A percentile compares a stretch with the other conserved stretches of the same genome.
Conservation (phyloP, 805 yeast species). For the Zygoascus ofunaensis region DNA sequence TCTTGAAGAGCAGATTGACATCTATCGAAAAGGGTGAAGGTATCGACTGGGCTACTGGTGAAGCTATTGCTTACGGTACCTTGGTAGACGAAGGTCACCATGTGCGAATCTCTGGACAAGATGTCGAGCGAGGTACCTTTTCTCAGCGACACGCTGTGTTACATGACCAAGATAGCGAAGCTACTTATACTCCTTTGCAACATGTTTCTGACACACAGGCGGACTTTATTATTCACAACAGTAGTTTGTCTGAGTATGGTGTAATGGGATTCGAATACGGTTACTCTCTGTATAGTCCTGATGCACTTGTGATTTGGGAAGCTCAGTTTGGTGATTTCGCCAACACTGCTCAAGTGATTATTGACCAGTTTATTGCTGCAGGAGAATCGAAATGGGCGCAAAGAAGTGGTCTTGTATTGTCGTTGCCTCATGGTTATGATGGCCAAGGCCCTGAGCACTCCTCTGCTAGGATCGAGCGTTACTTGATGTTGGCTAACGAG, state of each 20-base stretch:
- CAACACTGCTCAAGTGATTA: constrained; percentile 95
- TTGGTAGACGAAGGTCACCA: constrained; percentile 88
- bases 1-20: constrained; percentile 78
- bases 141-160: constrained; percentile 98
- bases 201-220: constrained; percentile 74
- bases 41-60: constrained; percentile 99
- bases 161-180: constrained; percentile 88
- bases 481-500: constrained; percentile 90
- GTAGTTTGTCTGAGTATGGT: constrained; percentile 97
- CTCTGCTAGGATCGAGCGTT: constrained; percentile 94
- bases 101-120: constrained; percentile 97
- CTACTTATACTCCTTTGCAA: constrained; percentile 76
- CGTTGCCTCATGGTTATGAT: constrained; percentile 98
- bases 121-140: constrained; percentile 99
- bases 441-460: constrained; percentile 99
- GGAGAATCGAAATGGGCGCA: constrained; percentile 99
- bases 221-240: constrained; percentile 74
- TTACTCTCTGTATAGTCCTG: constrained; percentile 95
- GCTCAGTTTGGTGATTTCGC: constrained; percentile 99
- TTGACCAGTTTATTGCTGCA: constrained; percentile 92
- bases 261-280: constrained; percentile 99
- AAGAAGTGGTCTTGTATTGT: constrained; percentile 90
- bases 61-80: constrained; percentile 95
- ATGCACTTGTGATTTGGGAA: constrained; percentile 96
- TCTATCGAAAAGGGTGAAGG: constrained; percentile 82